These are phyloP conservation scores for Penicillium salamii DNA, from an alignment of 495 filamentous ascomycete species.

Conservation along the genomic window DNA sequence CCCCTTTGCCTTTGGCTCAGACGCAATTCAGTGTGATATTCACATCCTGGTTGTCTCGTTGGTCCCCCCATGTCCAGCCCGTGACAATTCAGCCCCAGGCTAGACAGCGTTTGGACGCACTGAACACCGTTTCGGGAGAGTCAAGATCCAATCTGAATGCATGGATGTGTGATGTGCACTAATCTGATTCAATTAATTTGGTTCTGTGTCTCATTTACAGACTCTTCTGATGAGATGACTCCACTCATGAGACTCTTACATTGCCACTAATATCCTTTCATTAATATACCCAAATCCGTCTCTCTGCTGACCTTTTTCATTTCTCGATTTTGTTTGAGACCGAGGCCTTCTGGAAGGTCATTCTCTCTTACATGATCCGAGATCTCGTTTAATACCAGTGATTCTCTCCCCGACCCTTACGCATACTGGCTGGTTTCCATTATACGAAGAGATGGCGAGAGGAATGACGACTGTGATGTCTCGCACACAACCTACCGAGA, in stretches of 20 bases:
- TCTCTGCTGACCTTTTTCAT: constrained; percentile 12
- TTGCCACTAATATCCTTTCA: constrained; percentile 14
- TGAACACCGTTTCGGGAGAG: neutral
- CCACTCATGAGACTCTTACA: constrained; percentile 15
- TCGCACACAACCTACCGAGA: constrained; percentile 21
- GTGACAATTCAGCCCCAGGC: neutral
- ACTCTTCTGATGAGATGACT: constrained; percentile 6
- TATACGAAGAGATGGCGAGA: constrained; percentile 24
- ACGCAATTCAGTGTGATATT: neutral
- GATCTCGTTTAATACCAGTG: constrained; percentile 14
- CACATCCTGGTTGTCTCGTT: constrained; percentile 1
- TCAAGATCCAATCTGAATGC: constrained; percentile 1
- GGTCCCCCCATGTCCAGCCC: neutral
- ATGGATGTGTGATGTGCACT: constrained; percentile 1
- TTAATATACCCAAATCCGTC: constrained; percentile 8
- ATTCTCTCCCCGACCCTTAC: neutral
- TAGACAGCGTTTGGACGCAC: neutral
- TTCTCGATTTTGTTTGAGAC: constrained; percentile 18
- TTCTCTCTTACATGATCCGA: constrained; percentile 25
- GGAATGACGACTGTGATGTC: constrained; percentile 30
- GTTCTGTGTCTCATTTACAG: constrained; percentile 22
- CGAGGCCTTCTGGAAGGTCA: constrained; percentile 49
- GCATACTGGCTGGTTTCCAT: neutral
- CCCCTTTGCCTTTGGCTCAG: neutral
- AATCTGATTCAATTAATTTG: constrained; percentile 1